Evolutionary conservation across 805 yeast species (phyloP), one percentile per base, ranked within the genome.

Genomic region (Tanozyma kutaoensis): DNA sequence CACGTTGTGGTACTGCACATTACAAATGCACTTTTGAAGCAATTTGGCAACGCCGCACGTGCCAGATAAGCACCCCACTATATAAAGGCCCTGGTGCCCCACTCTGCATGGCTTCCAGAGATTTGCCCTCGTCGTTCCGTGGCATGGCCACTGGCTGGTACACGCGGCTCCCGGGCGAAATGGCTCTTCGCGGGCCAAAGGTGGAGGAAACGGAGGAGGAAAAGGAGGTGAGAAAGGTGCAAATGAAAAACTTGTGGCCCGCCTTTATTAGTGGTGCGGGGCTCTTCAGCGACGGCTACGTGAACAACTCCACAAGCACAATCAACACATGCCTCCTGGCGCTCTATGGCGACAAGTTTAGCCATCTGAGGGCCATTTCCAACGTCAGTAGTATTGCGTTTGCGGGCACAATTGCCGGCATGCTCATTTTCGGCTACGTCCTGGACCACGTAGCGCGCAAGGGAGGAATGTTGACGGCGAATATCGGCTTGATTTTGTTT

Each of bases 401-500:
- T 45, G 95, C 68, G 5, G 97, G 97, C 40, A 84, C 88, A 2
- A 91, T 88, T 30, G 66, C 80, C 12, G 96, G 96, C 23, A 86
- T 76, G 62, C 61, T 86, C 24, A 28, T 62, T 1, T 86, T 88
- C 50, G 96, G 96, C 24, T 72, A 70, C 40, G 50, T 81, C 24
- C 69, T 93, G 15, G 96, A 88, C 55, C 66, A 75, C 45, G 59
- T 72, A 42, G 78, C 88, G 13, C 72, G 96, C 56, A 85, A 78
- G 40, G 52, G 62, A 6, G 93, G 93, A 21, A 85, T 88, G 94
- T 44, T 86, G 36, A 52, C 67, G 24, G 82, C 95, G 24, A 80
- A 86, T 14, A 52, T 62, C 12, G 69, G 85, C 48, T 65, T 86
- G 41, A 79, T 85, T 33, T 23, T 82, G 11, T 80, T 85, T 50